phyloP scores from a whole-genome alignment of 495 filamentous ascomycete species.

The Lentithecium fluviatile region DNA sequence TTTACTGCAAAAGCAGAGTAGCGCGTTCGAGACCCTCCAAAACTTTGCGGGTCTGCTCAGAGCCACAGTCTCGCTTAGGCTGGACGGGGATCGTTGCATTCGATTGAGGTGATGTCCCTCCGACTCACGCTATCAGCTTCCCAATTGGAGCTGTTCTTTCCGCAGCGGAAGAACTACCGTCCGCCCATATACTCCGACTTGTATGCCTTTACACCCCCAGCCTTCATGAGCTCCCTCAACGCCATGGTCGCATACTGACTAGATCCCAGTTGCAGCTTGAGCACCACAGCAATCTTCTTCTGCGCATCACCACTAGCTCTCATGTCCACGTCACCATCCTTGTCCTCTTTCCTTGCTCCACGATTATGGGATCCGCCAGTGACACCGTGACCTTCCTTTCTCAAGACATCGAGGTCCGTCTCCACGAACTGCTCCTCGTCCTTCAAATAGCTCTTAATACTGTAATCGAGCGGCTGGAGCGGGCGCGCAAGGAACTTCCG shows the following conservation, averaged over 20 bases:
- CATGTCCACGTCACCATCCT: slow-evolving; percentile 35
- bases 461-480: slow-evolving; percentile 56
- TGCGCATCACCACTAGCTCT: slow-evolving; percentile 27
- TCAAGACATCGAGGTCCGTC: slow-evolving; percentile 68
- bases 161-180: too few species aligned
- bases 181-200: slow-evolving; percentile 56
- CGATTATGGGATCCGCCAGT: not conserved
- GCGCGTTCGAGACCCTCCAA: too few species aligned
- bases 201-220: slow-evolving; percentile 59
- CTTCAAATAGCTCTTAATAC: slow-evolving; percentile 64
- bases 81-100: too few species aligned
- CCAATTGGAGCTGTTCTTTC: too few species aligned
- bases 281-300: slow-evolving; percentile 71
- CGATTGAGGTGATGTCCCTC: too few species aligned
- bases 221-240: slow-evolving; percentile 77
- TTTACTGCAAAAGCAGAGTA: too few species aligned
- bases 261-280: slow-evolving; percentile 79
- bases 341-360: slow-evolving; percentile 35
- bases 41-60: too few species aligned
- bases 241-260: slow-evolving; percentile 96
- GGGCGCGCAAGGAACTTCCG: slow-evolving; percentile 75
- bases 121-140: too few species aligned
- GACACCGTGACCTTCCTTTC: not conserved
- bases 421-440: slow-evolving; percentile 81
- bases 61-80: too few species aligned